Evolutionary conservation across 208 protist genomes (phyloP).

Genomic region (Acanthamoeba culbertsoni): DNA sequence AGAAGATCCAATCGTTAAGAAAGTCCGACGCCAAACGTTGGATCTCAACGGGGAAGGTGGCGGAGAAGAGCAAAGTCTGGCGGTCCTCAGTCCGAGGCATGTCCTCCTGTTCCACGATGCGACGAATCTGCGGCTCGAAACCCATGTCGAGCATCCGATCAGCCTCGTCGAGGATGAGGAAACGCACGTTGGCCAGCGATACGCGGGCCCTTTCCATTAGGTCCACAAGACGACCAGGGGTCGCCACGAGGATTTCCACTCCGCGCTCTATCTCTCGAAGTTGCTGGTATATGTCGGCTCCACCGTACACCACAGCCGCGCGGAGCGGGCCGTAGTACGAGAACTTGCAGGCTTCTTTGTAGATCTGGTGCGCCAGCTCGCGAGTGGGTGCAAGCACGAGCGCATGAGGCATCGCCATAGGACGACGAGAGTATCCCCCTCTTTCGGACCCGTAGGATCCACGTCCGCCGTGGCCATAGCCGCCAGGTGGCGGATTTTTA

Average conservation of each 20-base stretch:
- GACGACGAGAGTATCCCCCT: slow-evolving; percentile 58
- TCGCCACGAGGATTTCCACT: slow-evolving; percentile 91
- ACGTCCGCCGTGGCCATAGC: neutral
- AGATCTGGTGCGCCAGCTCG: slow-evolving; percentile 96
- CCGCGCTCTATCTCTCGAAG: slow-evolving; percentile 95
- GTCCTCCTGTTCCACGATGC: slow-evolving; percentile 94
- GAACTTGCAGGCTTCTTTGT: slow-evolving; percentile 88
- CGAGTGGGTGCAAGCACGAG: slow-evolving; percentile 95
- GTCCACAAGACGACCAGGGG: slow-evolving; percentile 89
- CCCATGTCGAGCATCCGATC: slow-evolving; percentile 99
- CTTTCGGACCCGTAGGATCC: slow-evolving; percentile 62
- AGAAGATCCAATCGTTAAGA: slow-evolving; percentile 94
- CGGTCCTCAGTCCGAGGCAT: slow-evolving; percentile 87
- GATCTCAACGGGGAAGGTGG: slow-evolving; percentile 98
- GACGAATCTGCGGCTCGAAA: slow-evolving; percentile 96
- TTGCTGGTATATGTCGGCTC: slow-evolving; percentile 93
- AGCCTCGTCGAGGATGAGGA: slow-evolving; percentile 98
- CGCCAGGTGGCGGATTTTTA: slow-evolving; percentile 65
- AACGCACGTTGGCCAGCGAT: slow-evolving; percentile 89
- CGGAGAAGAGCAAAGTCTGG: slow-evolving; percentile 99
- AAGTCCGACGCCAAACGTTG: slow-evolving; percentile 97
- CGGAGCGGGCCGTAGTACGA: slow-evolving; percentile 83
- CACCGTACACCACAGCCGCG: slow-evolving; percentile 97
- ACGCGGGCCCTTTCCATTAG: slow-evolving; percentile 91
- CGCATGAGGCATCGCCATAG: slow-evolving; percentile 87